These are phyloP conservation scores for Ilyonectria robusta DNA, from an alignment of 2,329 filamentous ascomycete species.

Conservation along the genomic window DNA sequence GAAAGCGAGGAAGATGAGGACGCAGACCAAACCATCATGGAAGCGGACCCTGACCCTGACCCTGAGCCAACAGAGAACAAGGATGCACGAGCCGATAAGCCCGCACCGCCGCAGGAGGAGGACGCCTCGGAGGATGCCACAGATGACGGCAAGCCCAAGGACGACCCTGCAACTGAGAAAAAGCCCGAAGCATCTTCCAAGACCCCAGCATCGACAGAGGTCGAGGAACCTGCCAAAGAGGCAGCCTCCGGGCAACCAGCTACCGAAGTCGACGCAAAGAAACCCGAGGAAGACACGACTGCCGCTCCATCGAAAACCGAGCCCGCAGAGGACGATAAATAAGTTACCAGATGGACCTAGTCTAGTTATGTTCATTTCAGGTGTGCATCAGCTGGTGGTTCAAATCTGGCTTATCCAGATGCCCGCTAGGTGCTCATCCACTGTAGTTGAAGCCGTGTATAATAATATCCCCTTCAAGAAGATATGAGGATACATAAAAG, in stretches of 20 bases:
- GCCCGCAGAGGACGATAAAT: slow-evolving; percentile 29
- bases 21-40: slow-evolving; percentile 46
- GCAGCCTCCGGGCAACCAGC: slow-evolving; percentile 13
- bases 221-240: slow-evolving; percentile 9
- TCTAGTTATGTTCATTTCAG: slow-evolving; percentile 24
- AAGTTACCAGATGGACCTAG: slow-evolving; percentile 19
- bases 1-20: slow-evolving; percentile 32
- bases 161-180: slow-evolving; percentile 12
- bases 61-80: slow-evolving; percentile 32
- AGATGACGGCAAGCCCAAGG: slow-evolving; percentile 39
- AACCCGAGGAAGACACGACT: slow-evolving; percentile 27
- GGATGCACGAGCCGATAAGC: slow-evolving; percentile 17
- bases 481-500: slow-evolving; percentile 17
- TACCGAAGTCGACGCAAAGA: slow-evolving; percentile 20
- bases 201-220: slow-evolving; percentile 14
- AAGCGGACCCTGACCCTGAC: slow-evolving; percentile 44
- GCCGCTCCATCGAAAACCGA: slow-evolving; percentile 24
- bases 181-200: slow-evolving; percentile 15
- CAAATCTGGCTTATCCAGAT: neutral
- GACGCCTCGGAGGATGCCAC: slow-evolving; percentile 34
- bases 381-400: neutral
- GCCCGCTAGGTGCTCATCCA: neutral
- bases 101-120: slow-evolving; percentile 26
- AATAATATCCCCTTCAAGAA: slow-evolving; percentile 22
- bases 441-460: slow-evolving; percentile 25